These are phyloP conservation scores for Pestalotiopsis sp. DNA, from an alignment of 2,329 filamentous ascomycete species.

Conservation along the genomic window DNA sequence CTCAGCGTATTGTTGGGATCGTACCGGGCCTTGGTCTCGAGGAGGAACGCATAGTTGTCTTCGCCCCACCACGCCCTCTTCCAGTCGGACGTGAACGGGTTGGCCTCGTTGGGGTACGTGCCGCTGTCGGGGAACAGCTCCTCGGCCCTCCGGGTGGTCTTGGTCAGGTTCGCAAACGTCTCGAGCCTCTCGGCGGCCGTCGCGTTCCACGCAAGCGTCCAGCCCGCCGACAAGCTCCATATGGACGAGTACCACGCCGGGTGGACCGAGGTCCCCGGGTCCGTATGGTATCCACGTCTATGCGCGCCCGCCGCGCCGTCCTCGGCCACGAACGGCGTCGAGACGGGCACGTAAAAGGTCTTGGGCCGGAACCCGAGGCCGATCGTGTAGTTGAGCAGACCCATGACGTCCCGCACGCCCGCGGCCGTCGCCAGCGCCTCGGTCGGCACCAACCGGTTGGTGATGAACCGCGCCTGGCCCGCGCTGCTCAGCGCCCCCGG, in stretches of 20 bases:
- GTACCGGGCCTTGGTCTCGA: conserved; percentile 32
- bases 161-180: conserved; percentile 20
- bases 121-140: conserved; percentile 30
- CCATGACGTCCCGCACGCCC: conserved; percentile 21
- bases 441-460: conserved; percentile 21
- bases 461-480: conserved; percentile 20
- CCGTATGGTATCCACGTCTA: not conserved
- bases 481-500: conserved; percentile 19
- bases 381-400: conserved; percentile 10
- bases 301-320: not conserved
- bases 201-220: conserved; percentile 21
- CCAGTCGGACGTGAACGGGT: conserved; percentile 37
- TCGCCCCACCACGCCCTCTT: conserved; percentile 39
- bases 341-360: conserved; percentile 22
- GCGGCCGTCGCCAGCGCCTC: conserved; percentile 20
- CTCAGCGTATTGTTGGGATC: conserved; percentile 36
- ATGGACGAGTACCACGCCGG: conserved; percentile 26
- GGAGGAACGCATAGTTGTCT: conserved; percentile 32
- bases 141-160: conserved; percentile 18
- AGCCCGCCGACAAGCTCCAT: conserved; percentile 19
- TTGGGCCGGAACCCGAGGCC: conserved; percentile 20
- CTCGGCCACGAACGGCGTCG: conserved; percentile 22
- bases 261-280: conserved; percentile 19
- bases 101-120: conserved; percentile 42
- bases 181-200: conserved; percentile 22